A percentile compares a stretch with the other conserved stretches of the same genome.
These are phyloP conservation scores for Trichoderma afroharzianum DNA, from an alignment of 2,329 filamentous ascomycete genomes.

Conservation along the genomic window DNA sequence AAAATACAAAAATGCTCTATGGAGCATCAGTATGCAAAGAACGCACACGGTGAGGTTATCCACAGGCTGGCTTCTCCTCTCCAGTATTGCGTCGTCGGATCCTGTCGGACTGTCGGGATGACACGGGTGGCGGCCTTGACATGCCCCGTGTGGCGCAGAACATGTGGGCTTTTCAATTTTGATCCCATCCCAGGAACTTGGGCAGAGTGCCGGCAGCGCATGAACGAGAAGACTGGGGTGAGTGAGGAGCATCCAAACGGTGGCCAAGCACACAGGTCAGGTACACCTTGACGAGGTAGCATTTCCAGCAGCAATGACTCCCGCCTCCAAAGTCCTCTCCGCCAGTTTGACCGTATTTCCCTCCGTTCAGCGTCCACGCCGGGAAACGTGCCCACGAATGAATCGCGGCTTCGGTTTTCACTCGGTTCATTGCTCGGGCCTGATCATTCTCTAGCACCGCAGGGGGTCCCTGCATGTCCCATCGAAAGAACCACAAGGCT, in stretches of 20 bases:
- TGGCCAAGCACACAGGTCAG: not conserved
- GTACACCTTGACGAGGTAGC: not conserved
- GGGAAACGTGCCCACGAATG: not conserved
- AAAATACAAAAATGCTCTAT: too few species aligned
- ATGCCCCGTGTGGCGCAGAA: conserved; percentile 12
- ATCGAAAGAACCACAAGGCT: not conserved
- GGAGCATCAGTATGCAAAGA: too few species aligned
- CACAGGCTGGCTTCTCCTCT: not conserved
- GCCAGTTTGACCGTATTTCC: conserved; percentile 2
- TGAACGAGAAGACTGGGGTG: not conserved
- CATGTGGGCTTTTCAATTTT: not conserved
- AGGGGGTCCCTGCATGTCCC: not conserved
- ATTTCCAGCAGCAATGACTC: too few species aligned
- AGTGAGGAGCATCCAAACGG: not conserved
- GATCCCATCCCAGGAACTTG: not conserved
- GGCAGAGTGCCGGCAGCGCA: not conserved
- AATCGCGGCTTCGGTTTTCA: conserved; percentile 9
- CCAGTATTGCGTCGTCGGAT: conserved; percentile 3
- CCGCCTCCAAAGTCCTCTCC: not conserved
- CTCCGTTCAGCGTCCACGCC: not conserved
- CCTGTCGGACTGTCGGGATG: not conserved
- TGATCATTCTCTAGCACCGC: not conserved
- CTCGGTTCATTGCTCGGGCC: conserved; percentile 9
- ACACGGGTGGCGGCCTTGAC: conserved; percentile 9
- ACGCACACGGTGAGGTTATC: not conserved